phyloP scores from a whole-genome alignment of 345 rosid species.

The Luvunga scandens region DNA sequence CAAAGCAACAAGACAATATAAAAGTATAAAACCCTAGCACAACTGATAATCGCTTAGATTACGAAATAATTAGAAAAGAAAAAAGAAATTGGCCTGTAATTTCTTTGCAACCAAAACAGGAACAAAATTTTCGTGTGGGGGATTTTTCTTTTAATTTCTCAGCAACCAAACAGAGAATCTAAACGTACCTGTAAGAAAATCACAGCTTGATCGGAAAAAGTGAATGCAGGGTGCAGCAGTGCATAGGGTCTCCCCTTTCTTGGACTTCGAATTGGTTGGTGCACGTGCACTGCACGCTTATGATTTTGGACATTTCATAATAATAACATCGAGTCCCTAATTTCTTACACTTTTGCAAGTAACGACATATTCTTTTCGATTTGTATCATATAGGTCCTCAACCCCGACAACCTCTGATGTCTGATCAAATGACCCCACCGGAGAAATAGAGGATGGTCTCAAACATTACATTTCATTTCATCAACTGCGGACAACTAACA shows the following conservation, averaged over 20 bases:
- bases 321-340: too few relatives aligned
- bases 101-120: background rate
- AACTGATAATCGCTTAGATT: background rate
- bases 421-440: too few relatives aligned
- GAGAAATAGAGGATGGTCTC: too few relatives aligned
- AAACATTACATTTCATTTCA: too few relatives aligned
- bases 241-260: background rate
- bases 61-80: background rate
- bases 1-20: background rate
- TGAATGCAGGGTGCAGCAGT: background rate
- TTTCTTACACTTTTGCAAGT: too few relatives aligned
- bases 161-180: background rate
- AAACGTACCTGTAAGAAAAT: constrained; percentile 2
- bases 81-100: background rate
- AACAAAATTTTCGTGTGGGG: background rate
- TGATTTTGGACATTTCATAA: background rate
- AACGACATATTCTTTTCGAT: too few relatives aligned
- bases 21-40: background rate
- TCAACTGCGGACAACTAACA: too few relatives aligned
- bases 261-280: background rate
- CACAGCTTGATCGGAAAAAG: background rate
- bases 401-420: too few relatives aligned
- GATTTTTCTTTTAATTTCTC: background rate
- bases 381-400: too few relatives aligned
- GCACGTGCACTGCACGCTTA: background rate